Evolutionary conservation across 140 eudicot genomes (phyloP).

Genomic region (Erigeron philadelphicus): DNA sequence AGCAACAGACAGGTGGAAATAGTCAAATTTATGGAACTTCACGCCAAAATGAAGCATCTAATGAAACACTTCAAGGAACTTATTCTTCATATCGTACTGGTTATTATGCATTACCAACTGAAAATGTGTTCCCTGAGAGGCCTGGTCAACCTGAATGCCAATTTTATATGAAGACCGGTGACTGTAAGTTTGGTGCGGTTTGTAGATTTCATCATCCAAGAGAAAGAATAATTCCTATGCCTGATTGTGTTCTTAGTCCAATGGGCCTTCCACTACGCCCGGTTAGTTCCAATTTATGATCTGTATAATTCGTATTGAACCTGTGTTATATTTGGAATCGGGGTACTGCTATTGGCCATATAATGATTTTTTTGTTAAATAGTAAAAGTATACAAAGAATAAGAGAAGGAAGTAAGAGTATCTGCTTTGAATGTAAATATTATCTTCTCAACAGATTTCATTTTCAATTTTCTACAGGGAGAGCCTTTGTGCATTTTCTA

Average conservation of each 20-base stretch:
- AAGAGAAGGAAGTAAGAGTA: too few species aligned
- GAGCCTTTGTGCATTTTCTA: constrained; percentile 93
- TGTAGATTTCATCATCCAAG: constrained; percentile 94
- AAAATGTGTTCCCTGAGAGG: constrained; percentile 84
- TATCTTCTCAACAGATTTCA: not conserved
- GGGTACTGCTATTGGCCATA: not conserved
- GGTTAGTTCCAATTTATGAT: constrained; percentile 41
- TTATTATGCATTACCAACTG: constrained; percentile 66
- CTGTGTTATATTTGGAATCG: not conserved
- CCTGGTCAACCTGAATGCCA: constrained; percentile 96
- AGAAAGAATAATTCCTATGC: constrained; percentile 70
- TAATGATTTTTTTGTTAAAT: too few species aligned
- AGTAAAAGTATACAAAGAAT: too few species aligned
- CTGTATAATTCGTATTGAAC: not conserved
- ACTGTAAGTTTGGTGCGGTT: constrained; percentile 91
- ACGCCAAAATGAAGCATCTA: constrained; percentile 49
- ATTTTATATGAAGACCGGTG: constrained; percentile 91
- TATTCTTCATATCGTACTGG: constrained; percentile 58
- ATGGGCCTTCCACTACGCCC: constrained; percentile 91
- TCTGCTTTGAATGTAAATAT: too few species aligned
- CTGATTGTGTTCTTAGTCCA: constrained; percentile 80
- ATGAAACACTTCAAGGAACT: constrained; percentile 45
- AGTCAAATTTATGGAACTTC: constrained; percentile 44
- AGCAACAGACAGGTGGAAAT: constrained; percentile 52
- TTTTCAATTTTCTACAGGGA: constrained; percentile 41